Percentiles rank a stretch among this genome's conserved stretches.
Conservation (phyloP, 2,329 filamentous ascomycete genomes). For the Penicillium sp. region DNA sequence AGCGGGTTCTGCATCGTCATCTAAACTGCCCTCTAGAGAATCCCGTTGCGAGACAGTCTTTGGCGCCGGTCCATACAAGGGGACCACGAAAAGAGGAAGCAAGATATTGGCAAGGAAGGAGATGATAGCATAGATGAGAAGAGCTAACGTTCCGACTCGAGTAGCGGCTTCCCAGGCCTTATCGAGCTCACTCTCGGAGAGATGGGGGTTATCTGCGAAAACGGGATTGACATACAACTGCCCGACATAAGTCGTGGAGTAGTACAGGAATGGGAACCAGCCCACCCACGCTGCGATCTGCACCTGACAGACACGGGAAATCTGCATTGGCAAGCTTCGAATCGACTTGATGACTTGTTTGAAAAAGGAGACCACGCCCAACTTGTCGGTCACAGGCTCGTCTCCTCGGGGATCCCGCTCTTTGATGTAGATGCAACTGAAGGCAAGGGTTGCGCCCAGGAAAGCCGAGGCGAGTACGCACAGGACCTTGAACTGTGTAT, state of each 20-base stretch:
- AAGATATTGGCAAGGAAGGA: constrained; percentile 79
- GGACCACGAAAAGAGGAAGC: constrained; percentile 80
- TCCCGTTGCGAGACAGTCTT: background rate
- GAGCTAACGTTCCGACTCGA: constrained; percentile 80
- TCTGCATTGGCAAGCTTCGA: constrained; percentile 74
- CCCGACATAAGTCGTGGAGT: constrained; percentile 89
- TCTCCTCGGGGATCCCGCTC: constrained; percentile 80
- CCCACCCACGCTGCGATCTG: constrained; percentile 90
- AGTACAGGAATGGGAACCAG: constrained; percentile 94
- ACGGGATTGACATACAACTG: constrained; percentile 87
- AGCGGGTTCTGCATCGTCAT: constrained; percentile 18
- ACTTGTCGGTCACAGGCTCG: constrained; percentile 56
- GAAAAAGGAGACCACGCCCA: constrained; percentile 76
- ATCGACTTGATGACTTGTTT: constrained; percentile 72
- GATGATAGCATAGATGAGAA: constrained; percentile 83
- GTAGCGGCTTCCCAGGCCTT: constrained; percentile 80
- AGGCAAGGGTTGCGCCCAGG: constrained; percentile 64
- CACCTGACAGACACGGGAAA: constrained; percentile 74
- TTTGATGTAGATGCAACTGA: constrained; percentile 67
- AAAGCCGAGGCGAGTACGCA: constrained; percentile 78
- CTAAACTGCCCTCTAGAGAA: constrained; percentile 2
- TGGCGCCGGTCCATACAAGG: constrained; percentile 58
- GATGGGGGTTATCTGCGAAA: constrained; percentile 72
- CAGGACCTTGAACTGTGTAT: constrained; percentile 89
- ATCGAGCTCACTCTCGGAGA: constrained; percentile 73